These are phyloP conservation scores for Pseudocercospora vitis DNA, from an alignment of 2,329 filamentous ascomycete species.

Conservation along the genomic window DNA sequence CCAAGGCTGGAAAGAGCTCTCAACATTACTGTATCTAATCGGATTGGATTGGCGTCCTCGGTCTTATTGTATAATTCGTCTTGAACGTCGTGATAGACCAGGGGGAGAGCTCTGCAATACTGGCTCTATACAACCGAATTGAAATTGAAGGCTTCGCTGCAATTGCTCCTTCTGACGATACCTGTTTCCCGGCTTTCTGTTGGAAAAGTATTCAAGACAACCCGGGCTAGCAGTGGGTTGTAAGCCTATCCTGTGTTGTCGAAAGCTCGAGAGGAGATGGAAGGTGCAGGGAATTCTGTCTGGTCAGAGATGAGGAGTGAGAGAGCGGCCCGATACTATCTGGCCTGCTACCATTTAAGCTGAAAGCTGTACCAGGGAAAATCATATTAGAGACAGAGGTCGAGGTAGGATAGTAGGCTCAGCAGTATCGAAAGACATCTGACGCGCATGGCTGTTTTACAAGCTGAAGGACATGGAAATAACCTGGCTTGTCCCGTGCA, in stretches of 20 bases:
- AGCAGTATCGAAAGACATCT: no score
- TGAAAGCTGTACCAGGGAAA: no score
- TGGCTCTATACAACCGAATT: slow-evolving; percentile 4
- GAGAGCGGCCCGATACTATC: no score
- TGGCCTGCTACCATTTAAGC: no score
- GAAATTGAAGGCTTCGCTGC: slow-evolving; percentile 1
- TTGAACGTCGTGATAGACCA: slow-evolving; percentile 6
- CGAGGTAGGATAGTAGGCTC: no score
- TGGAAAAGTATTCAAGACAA: not conserved
- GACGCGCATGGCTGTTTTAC: no score
- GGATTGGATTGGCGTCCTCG: not conserved
- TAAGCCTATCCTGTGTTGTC: not conserved
- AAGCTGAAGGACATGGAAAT: no score
- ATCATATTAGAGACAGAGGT: no score
- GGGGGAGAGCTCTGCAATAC: not conserved
- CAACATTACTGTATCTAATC: slow-evolving; percentile 5
- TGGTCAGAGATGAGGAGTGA: no score
- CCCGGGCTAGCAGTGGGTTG: not conserved
- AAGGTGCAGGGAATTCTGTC: no score
- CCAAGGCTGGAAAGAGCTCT: not conserved
- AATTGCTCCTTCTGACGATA: slow-evolving; percentile 1
- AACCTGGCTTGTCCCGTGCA: no score
- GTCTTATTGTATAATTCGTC: not conserved
- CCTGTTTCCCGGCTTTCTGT: not conserved
- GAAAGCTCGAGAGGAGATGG: no score